Evolutionary conservation across 2,329 filamentous ascomycete genomes (phyloP), one percentile per base, ranked within the genome.

Genomic region (Helminthosporium solani): DNA sequence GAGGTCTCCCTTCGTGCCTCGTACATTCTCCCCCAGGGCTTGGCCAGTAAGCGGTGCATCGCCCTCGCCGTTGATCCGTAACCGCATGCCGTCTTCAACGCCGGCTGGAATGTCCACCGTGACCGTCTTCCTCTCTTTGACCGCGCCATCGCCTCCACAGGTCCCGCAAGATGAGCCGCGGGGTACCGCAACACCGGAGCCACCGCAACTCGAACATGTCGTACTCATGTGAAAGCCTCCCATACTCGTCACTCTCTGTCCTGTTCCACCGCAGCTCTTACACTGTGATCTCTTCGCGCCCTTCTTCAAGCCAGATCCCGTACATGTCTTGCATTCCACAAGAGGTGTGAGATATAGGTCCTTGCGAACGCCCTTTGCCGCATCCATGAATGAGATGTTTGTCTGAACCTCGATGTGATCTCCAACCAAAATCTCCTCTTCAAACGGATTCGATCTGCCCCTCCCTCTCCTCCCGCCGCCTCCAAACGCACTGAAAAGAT

Each of bases 171-270:
- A 88, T 9, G 84, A 86, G 35, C 90, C 90, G 57, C 81, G 83
- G 2, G 94, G 90, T 27, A 90, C 86, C 2, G 81, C 78, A 42
- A 85, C 76, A 38, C 94, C 94, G 35, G 82, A 84, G 2, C 94
- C 94, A 41, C 84, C 85, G 68, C 94, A 99, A 28, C 83, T 75
- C 16, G 81, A 78, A 70, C 94, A 99, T 1, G 90, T 95, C 51
- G 88, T 89, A 3, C 88, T 89, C 86, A 99, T 92, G 74, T 97
- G 92, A 74, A 99, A 97, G 19, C 90, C 91, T 43, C 90, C 90
- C 81, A 96, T 87, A 64, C 90, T 86, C 70, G 95, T 90, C 39
- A 97, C 85, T 46, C 88, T 80, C 30, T 87, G 88, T 40, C 94
- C 94, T 1, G 90, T 90, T 14, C 94, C 94, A 50, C 87, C 85